These are phyloP conservation scores for Ogataea allantospora DNA, from an alignment of 805 yeast genomes.

Conservation along the genomic window DNA sequence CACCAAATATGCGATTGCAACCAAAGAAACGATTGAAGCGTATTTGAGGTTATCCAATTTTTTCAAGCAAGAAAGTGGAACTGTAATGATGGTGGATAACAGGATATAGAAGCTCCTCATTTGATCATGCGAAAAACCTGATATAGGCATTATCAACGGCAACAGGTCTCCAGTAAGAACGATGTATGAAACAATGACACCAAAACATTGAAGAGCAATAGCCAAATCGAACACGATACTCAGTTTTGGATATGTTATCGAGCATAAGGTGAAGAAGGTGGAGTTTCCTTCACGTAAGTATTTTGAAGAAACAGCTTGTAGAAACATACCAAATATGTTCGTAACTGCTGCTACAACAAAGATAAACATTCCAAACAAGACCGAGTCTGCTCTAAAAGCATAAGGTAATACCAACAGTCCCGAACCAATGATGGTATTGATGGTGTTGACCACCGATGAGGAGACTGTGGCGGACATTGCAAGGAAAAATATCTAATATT, in stretches of 20 bases:
- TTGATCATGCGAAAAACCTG: slow-evolving; percentile 30
- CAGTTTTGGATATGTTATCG: slow-evolving; percentile 67
- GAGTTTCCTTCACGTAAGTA: slow-evolving; percentile 59
- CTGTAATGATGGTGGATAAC: slow-evolving; percentile 47
- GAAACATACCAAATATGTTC: slow-evolving; percentile 64
- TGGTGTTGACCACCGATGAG: slow-evolving; percentile 64
- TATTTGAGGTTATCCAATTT: slow-evolving; percentile 68
- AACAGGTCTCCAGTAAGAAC: slow-evolving; percentile 76
- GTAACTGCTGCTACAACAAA: slow-evolving; percentile 62
- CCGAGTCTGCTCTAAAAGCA: slow-evolving; percentile 67
- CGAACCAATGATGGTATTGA: slow-evolving; percentile 79
- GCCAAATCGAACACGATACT: slow-evolving; percentile 72
- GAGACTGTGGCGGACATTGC: slow-evolving; percentile 42
- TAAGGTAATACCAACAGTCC: slow-evolving; percentile 76
- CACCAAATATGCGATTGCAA: slow-evolving; percentile 63
- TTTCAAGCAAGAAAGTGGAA: slow-evolving; percentile 63
- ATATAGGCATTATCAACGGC: slow-evolving; percentile 50
- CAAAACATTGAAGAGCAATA: slow-evolving; percentile 75
- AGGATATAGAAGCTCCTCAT: slow-evolving; percentile 54
- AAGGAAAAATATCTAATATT: neutral
- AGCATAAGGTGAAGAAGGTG: slow-evolving; percentile 69
- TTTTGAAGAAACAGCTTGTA: slow-evolving; percentile 59
- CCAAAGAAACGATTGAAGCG: slow-evolving; percentile 66
- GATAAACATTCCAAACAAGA: slow-evolving; percentile 53
- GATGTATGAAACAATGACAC: slow-evolving; percentile 68